Percentiles rank a stretch among this genome's conserved stretches.
Evolutionary conservation across 495 filamentous ascomycete species (phyloP).

Genomic region (Stereocaulon alpinum): DNA sequence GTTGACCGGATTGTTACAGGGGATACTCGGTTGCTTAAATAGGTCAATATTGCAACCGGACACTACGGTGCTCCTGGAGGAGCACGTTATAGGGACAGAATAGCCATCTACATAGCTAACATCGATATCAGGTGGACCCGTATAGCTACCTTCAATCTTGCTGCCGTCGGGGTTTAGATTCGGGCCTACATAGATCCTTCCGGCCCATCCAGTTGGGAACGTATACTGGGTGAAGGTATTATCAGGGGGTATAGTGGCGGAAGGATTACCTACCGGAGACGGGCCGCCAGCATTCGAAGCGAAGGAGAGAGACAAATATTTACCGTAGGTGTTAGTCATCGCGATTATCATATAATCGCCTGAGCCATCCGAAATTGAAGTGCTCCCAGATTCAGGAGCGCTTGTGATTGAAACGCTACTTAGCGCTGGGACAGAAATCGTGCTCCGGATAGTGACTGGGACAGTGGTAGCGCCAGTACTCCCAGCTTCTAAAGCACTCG

Average conservation of each 20-base stretch:
- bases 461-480: background rate
- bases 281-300: constrained; percentile 6
- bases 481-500: no score
- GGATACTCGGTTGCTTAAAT: background rate
- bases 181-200: constrained; percentile 7
- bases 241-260: background rate
- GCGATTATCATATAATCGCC: background rate
- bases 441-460: background rate
- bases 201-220: constrained; percentile 12
- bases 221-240: constrained; percentile 4
- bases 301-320: constrained; percentile 4
- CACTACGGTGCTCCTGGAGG: background rate
- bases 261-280: constrained; percentile 9
- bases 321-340: background rate
- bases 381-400: background rate
- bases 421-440: background rate
- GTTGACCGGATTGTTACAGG: background rate
- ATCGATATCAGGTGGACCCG: no score
- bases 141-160: background rate
- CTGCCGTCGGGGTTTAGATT: constrained; percentile 6
- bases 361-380: background rate
- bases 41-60: background rate
- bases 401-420: background rate
- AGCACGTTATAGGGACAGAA: background rate
- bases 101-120: background rate